Conservation (phyloP, 306 rosid genomes). For the Malus asiatica region DNA sequence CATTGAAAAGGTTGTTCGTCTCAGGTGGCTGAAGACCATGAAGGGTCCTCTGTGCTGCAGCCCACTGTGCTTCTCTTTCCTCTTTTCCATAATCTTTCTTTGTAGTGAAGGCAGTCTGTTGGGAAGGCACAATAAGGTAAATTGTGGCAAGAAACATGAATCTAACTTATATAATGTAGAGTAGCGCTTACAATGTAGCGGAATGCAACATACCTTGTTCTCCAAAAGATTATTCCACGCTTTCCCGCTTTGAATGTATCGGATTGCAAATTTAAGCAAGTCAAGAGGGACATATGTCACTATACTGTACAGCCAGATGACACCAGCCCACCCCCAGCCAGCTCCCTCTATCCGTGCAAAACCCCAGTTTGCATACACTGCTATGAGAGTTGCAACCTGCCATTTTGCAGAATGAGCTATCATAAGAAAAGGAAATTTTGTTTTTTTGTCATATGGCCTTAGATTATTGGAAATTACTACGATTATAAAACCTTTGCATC, state of each 20-base stretch:
- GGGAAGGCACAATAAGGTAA: constrained; percentile 3
- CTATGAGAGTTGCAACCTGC: constrained; percentile 83
- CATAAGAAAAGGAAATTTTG: background rate
- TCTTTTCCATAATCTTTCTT: constrained; percentile 98
- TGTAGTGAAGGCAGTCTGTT: constrained; percentile 95
- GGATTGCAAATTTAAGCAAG: constrained; percentile 72
- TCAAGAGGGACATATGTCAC: constrained; percentile 92
- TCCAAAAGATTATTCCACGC: constrained; percentile 97
- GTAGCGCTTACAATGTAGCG: background rate
- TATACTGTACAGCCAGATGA: constrained; percentile 78
- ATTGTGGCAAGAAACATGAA: background rate
- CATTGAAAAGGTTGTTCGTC: constrained; percentile 50
- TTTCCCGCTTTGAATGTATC: constrained; percentile 76
- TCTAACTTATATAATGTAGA: background rate
- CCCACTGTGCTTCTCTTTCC: constrained; percentile 99
- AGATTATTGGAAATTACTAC: background rate
- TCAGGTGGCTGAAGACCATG: constrained; percentile 98
- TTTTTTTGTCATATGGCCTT: too few relatives aligned
- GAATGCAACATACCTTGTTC: constrained; percentile 57
- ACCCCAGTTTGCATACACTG: constrained; percentile 80
- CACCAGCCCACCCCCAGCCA: constrained; percentile 99
- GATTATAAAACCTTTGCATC: background rate
- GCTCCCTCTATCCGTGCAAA: constrained; percentile 73
- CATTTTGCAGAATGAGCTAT: constrained; percentile 11
- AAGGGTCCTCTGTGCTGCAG: constrained; percentile 89